A percentile compares a stretch with the other conserved stretches of the same genome.
phyloP scores from a whole-genome alignment of 345 rosid genomes.

The Theobroma cacao region DNA sequence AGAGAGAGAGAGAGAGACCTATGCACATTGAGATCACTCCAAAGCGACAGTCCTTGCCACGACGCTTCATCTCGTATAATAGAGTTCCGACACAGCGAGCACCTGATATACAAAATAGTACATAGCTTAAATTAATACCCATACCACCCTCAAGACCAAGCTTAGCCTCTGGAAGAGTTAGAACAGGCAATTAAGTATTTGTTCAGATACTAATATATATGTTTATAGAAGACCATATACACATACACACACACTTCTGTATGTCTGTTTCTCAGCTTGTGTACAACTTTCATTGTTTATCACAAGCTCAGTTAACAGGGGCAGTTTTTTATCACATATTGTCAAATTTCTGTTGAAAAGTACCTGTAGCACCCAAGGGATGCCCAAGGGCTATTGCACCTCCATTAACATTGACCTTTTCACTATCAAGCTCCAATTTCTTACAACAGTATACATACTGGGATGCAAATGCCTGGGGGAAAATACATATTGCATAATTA shows the following conservation, averaged over 20 bases:
- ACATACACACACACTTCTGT: neutral
- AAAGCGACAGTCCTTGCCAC: constrained; percentile 79
- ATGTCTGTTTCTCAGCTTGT: neutral
- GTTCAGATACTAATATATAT: neutral
- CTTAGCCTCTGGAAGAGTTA: neutral
- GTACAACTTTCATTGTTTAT: neutral
- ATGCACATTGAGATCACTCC: constrained; percentile 98
- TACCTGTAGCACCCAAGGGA: constrained; percentile 97
- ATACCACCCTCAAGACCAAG: constrained; percentile 3
- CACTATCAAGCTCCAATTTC: constrained; percentile 67
- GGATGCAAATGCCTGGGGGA: constrained; percentile 89
- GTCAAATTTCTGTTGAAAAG: neutral
- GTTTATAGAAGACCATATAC: neutral
- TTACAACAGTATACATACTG: constrained; percentile 80
- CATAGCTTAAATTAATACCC: constrained; percentile 1
- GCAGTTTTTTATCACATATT: neutral
- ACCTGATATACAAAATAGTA: constrained; percentile 41
- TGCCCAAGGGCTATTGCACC: constrained; percentile 97
- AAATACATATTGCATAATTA: constrained; percentile 1
- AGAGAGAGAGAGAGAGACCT: constrained; percentile 39
- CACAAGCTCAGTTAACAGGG: neutral
- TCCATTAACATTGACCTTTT: constrained; percentile 89
- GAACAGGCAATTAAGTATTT: neutral
- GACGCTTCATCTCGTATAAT: constrained; percentile 86
- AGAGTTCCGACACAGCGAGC: constrained; percentile 88